phyloP scores from a whole-genome alignment of 208 protist species.

The Wallacemonas sp. region DNA sequence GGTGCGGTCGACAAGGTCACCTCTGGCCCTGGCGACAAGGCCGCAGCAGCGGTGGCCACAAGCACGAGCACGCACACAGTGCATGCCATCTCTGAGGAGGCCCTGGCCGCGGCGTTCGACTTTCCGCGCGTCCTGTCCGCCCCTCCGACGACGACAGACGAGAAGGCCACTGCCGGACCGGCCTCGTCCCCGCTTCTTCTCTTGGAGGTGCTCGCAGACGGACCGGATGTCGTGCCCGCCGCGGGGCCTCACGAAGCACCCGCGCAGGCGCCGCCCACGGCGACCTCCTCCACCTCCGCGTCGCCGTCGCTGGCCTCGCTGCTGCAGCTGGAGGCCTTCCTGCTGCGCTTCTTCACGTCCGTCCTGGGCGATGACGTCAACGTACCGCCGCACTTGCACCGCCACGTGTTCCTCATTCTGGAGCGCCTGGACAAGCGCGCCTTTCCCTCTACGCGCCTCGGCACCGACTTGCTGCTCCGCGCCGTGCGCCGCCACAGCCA shows the following conservation, averaged over 20 bases:
- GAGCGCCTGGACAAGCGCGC: constrained; percentile 58
- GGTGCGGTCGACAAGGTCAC: too few relatives aligned
- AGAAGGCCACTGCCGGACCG: too few relatives aligned
- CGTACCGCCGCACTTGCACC: constrained; percentile 57
- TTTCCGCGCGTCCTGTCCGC: background rate
- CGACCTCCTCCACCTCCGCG: background rate
- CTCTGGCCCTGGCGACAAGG: background rate
- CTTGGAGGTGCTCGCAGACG: constrained; percentile 1
- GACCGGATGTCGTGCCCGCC: too few relatives aligned
- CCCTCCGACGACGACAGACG: background rate
- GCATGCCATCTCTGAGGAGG: background rate
- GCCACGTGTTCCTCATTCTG: constrained; percentile 65
- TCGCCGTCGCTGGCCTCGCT: constrained; percentile 27
- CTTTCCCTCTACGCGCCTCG: constrained; percentile 58
- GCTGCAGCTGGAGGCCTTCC: constrained; percentile 65
- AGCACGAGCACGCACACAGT: background rate
- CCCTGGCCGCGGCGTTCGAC: background rate
- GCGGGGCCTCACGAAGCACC: too few relatives aligned
- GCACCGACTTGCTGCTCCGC: constrained; percentile 54
- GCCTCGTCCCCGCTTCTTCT: background rate
- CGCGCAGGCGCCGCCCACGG: background rate
- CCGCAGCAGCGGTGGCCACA: background rate
- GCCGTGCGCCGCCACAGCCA: constrained; percentile 58
- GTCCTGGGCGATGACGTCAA: constrained; percentile 51
- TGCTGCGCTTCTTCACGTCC: constrained; percentile 51